phyloP scores from a whole-genome alignment of 441 rosid species.

The Populus hybrid region DNA sequence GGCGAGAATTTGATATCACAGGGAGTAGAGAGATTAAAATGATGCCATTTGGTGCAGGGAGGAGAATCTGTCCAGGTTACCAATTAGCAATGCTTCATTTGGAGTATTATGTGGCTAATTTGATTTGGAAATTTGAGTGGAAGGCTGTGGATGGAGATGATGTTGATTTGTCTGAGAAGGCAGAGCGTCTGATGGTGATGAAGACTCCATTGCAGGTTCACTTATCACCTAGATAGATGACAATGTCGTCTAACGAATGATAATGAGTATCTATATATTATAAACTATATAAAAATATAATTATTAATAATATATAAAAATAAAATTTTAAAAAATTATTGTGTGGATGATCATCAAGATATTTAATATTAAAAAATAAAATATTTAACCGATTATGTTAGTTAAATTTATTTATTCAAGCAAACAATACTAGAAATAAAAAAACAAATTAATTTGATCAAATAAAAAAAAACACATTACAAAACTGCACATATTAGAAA shows the following conservation, averaged over 20 bases:
- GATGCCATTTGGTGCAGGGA: not conserved
- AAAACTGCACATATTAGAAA: no score
- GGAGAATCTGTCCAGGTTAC: not conserved
- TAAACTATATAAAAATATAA: no score
- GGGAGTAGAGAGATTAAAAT: not conserved
- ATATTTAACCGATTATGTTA: no score
- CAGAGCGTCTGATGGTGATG: not conserved
- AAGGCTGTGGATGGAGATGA: not conserved
- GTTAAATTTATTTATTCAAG: no score
- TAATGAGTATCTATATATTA: not conserved
- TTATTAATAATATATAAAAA: no score
- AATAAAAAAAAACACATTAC: no score
- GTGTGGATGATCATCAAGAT: accelerated
- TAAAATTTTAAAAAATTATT: no score
- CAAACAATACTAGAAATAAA: no score
- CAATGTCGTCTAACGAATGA: not conserved
- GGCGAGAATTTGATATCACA: not conserved
- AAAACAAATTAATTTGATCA: no score
- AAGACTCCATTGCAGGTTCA: not conserved
- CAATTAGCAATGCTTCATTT: not conserved
- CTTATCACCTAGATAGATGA: not conserved
- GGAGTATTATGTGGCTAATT: not conserved
- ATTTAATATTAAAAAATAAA: no score
- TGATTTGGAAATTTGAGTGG: not conserved
- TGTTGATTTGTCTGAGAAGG: not conserved